Percentiles rank a stretch among this genome's conserved stretches.
Conservation (phyloP, 257 asterid genomes). For the Craterostigma plantagineum region DNA sequence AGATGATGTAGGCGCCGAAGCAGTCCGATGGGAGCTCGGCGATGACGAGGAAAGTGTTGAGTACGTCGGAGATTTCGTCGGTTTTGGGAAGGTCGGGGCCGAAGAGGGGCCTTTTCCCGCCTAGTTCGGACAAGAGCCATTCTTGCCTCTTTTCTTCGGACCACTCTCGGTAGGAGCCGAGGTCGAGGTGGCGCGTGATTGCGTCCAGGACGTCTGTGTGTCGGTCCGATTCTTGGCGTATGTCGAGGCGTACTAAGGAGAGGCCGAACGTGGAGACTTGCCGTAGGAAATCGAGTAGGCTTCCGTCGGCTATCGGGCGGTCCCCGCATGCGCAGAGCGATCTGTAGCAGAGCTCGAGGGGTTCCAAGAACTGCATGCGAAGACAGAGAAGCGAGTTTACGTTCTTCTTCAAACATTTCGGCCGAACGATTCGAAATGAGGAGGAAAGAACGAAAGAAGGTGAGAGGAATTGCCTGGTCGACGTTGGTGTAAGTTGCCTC, state of each 20-base stretch:
- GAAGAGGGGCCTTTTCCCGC: conserved; percentile 49
- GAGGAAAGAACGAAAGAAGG: neutral
- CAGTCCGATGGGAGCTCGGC: conserved; percentile 55
- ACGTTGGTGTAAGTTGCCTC: conserved; percentile 51
- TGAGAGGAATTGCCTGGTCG: conserved; percentile 37
- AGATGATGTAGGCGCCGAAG: conserved; percentile 60
- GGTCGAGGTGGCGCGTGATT: conserved; percentile 29
- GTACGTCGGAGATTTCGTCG: conserved; percentile 42
- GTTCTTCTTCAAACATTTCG: neutral
- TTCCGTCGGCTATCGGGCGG: conserved; percentile 43
- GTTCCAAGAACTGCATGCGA: conserved; percentile 31
- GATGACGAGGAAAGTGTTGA: conserved; percentile 31
- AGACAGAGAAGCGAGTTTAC: neutral
- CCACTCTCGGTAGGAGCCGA: conserved; percentile 44
- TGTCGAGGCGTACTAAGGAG: conserved; percentile 41
- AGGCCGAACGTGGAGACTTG: conserved; percentile 56
- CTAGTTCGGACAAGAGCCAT: conserved; percentile 47
- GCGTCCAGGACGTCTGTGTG: conserved; percentile 51
- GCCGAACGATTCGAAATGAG: neutral
- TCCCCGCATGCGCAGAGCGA: conserved; percentile 52
- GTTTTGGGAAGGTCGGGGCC: conserved; percentile 53
- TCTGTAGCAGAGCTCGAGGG: conserved; percentile 53
- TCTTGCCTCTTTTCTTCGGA: conserved; percentile 33
- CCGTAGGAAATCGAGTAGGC: conserved; percentile 48
- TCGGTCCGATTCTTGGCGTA: conserved; percentile 50